These are phyloP conservation scores for Sonneratia caseolaris DNA, from an alignment of 345 rosid species.

Conservation along the genomic window DNA sequence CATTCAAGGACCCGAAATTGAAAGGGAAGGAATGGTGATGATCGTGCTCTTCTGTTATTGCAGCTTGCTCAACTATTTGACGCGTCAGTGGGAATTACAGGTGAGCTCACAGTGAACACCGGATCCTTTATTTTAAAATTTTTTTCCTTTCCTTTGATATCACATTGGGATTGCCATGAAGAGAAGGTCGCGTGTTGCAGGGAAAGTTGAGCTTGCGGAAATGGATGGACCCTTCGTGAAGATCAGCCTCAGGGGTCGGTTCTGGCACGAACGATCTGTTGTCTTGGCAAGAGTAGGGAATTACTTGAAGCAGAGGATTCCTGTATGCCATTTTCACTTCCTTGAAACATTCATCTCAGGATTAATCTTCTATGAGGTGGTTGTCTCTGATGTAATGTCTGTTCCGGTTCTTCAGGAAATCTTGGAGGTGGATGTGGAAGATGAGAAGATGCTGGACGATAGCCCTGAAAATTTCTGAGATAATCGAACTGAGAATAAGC, in stretches of 20 bases:
- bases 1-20: background rate
- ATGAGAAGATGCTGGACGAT: slow-evolving; percentile 81
- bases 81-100: slow-evolving; percentile 69
- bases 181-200: slow-evolving; percentile 13
- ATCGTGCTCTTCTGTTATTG: background rate
- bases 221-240: slow-evolving; percentile 88
- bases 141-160: background rate
- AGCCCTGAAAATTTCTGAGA: slow-evolving; percentile 77
- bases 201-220: slow-evolving; percentile 67
- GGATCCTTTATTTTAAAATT: background rate
- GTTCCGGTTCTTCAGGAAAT: slow-evolving; percentile 38
- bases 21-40: background rate
- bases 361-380: no score
- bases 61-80: slow-evolving; percentile 84
- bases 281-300: slow-evolving; percentile 79
- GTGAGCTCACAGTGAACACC: slow-evolving; percentile 23
- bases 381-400: background rate
- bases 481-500: background rate
- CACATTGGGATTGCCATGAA: background rate
- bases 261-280: slow-evolving; percentile 80
- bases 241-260: slow-evolving; percentile 72
- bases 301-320: slow-evolving; percentile 85
- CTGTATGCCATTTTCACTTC: slow-evolving; percentile 29
- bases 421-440: slow-evolving; percentile 79
- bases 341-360: background rate